Conservation (phyloP, 768 basidiomycete species). For the Goffeauzyma gilvescens region DNA sequence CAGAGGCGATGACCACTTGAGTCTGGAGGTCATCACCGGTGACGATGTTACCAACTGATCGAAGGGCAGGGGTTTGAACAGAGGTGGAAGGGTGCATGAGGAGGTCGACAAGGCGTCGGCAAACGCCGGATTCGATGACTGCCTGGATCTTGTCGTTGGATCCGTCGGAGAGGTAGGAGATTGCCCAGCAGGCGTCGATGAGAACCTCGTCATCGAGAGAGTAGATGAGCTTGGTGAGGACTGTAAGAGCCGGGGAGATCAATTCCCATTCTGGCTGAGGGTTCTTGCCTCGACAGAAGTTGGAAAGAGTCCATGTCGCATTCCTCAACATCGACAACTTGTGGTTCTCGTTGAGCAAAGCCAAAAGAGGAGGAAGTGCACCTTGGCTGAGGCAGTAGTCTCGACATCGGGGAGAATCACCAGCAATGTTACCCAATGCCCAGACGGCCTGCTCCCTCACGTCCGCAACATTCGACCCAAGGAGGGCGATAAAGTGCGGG, state of each 20-base stretch:
- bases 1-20: constrained; percentile 95
- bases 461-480: constrained; percentile 83
- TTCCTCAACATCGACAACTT: constrained; percentile 93
- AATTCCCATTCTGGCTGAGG: constrained; percentile 97
- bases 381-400: constrained; percentile 90
- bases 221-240: constrained; percentile 93
- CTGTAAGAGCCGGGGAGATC: constrained; percentile 90
- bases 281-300: constrained; percentile 94
- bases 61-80: constrained; percentile 93
- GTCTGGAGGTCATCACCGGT: constrained; percentile 98
- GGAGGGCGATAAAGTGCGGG: constrained; percentile 87
- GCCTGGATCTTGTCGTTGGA: constrained; percentile 99
- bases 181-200: constrained; percentile 99
- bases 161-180: constrained; percentile 96
- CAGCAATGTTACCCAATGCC: constrained; percentile 98
- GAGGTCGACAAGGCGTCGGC: constrained; percentile 87
- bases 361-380: constrained; percentile 76
- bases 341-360: constrained; percentile 75
- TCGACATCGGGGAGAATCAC: constrained; percentile 90
- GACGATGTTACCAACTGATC: constrained; percentile 97
- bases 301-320: constrained; percentile 97
- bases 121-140: constrained; percentile 94
- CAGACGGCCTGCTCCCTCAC: constrained; percentile 98
- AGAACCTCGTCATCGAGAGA: constrained; percentile 96
- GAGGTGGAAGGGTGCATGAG: constrained; percentile 63